Base-by-base conservation (phyloP, 108 stramenopile species). In the Schizochytrium sp. region DNA sequence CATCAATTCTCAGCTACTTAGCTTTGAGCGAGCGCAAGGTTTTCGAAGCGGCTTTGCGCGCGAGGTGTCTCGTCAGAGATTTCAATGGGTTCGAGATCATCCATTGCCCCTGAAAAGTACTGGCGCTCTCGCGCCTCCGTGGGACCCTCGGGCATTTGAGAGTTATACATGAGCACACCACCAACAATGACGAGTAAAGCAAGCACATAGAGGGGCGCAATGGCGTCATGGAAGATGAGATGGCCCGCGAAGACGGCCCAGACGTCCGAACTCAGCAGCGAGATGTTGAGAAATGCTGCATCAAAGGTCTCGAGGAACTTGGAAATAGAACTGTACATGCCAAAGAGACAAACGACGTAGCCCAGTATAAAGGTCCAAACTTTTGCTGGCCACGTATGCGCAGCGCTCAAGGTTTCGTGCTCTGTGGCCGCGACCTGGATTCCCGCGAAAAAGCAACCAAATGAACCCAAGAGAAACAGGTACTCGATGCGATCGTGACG, bases 151-250 rank as follows among this genome's bases (percentile, higher is more conserved):
- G 94, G 93, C 43, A 95, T 94, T 72, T 95, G 95, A 88, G 95
- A 95, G 87, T 99, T 96, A 90, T 99, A 99, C 14, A 97, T 69
- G 47, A 96, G 58, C 8, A 98, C 95, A 59, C 98, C 98, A 48
- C 92, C 88, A 5, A 97, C 88, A 14, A 96, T 96, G 28, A 98
- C 87, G 4, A 87, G 55, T 55, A 99, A 90, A 0, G 97, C 96
- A 5, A 94, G 88, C 57, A 95, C 97, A 91, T 98, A 99, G 71
- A 96, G 92, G 45, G 91, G 91, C 60, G 89, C 45, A 4, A 97
- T 96, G 69, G 93, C 89, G 63, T 96, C 94, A 25, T 92, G 92
- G 76, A 97, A 93, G 10, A 94, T 95, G 25, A 97, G 63, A 57
- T 95, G 95, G 12, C 95, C 93, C 88, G 97, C 98, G 14, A 95